Conservation (phyloP, 768 basidiomycete genomes). For the Boletus coccyginus region DNA sequence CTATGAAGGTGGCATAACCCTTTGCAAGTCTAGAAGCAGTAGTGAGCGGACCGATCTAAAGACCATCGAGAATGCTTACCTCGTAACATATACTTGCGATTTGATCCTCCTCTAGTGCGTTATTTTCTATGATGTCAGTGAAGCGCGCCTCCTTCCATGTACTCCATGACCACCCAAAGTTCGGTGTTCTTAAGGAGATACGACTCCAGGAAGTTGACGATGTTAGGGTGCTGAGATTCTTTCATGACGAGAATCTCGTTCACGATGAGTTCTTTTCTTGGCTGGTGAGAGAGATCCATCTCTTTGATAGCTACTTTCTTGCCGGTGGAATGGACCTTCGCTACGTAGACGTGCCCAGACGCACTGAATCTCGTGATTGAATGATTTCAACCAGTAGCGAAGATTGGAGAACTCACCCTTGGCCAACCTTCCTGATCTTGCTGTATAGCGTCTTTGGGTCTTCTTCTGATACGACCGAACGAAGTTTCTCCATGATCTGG, state of each 20-base stretch:
- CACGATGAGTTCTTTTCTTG: conserved; percentile 95
- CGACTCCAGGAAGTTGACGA: conserved; percentile 92
- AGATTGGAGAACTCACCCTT: conserved; percentile 66
- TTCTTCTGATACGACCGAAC: conserved; percentile 79
- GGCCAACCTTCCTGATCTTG: conserved; percentile 98
- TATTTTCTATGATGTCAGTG: conserved; percentile 97
- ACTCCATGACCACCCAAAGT: conserved; percentile 98
- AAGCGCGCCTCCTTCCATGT: conserved; percentile 98
- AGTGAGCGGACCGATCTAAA: background rate
- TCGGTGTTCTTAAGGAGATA: conserved; percentile 87
- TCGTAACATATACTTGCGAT: conserved; percentile 90
- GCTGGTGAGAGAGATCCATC: conserved; percentile 95
- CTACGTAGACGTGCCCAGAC: conserved; percentile 97
- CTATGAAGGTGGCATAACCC: conserved; percentile 91
- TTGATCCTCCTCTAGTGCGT: conserved; percentile 92
- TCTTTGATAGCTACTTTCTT: conserved; percentile 97
- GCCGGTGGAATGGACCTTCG: conserved; percentile 80
- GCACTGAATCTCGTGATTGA: conserved; percentile 52
- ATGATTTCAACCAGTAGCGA: background rate
- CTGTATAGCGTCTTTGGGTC: conserved; percentile 90
- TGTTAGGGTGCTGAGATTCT: conserved; percentile 95
- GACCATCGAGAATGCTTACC: conserved; percentile 45
- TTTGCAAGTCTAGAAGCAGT: conserved; percentile 74
- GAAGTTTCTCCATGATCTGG: conserved; percentile 97
- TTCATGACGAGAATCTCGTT: conserved; percentile 99